Evolutionary conservation across 2,329 filamentous ascomycete genomes (phyloP).

Genomic region (Furcasterigmium furcatum): DNA sequence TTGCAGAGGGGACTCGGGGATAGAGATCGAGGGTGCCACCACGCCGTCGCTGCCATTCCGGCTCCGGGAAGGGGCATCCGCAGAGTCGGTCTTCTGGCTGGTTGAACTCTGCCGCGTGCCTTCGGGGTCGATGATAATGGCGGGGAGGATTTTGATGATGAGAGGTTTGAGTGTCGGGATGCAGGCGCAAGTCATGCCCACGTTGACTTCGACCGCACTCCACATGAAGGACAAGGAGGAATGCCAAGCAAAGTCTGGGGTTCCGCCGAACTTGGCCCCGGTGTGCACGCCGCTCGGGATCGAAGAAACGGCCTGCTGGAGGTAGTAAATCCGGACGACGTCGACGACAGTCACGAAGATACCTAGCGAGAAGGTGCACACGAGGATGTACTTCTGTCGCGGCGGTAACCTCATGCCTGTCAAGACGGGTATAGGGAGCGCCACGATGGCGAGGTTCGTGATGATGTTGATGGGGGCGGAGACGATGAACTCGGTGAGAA

Average conservation of each 20-base stretch:
- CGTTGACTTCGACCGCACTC: slow-evolving; percentile 87
- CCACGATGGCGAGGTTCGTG: slow-evolving; percentile 83
- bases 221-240: slow-evolving; percentile 87
- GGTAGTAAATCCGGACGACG: slow-evolving; percentile 84
- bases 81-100: slow-evolving; percentile 19
- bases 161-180: slow-evolving; percentile 91
- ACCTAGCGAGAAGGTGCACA: slow-evolving; percentile 82
- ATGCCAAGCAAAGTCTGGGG: slow-evolving; percentile 63
- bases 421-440: slow-evolving; percentile 83
- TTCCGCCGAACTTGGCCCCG: slow-evolving; percentile 45
- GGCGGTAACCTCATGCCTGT: slow-evolving; percentile 80
- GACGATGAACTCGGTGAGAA: slow-evolving; percentile 62
- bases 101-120: slow-evolving; percentile 30
- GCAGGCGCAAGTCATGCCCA: slow-evolving; percentile 86
- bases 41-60: slow-evolving; percentile 12
- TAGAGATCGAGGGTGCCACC: slow-evolving; percentile 5
- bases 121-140: slow-evolving; percentile 51
- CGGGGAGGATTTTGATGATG: slow-evolving; percentile 60
- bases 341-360: slow-evolving; percentile 87
- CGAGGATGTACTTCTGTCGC: slow-evolving; percentile 83
- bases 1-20: slow-evolving; percentile 2
- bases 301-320: slow-evolving; percentile 66
- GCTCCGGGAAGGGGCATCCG: slow-evolving; percentile 11
- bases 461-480: slow-evolving; percentile 90
- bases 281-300: slow-evolving; percentile 31